Evolutionary conservation across 345 rosid species (phyloP), one percentile per base, ranked within the genome.

Genomic region (Eucalyptus globulus): DNA sequence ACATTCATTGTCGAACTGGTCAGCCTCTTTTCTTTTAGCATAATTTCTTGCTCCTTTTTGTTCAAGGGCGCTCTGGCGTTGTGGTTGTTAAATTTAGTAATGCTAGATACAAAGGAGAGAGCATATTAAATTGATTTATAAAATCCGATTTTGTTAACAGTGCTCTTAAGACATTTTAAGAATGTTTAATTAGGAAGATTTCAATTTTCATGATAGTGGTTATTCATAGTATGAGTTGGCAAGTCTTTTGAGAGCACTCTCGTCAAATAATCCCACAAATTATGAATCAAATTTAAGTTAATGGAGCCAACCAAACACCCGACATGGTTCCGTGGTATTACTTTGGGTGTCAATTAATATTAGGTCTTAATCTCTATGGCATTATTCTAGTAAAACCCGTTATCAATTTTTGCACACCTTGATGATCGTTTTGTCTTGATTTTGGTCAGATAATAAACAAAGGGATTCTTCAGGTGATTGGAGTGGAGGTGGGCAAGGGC

Each of bases 401-500:
- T 37, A 29, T 62, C 72, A 62, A 0, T 62, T 67, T 31, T 67
- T 31, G 43, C 80, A 5, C 43, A 16, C 21, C 80, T 8, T 15
- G 22, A 31, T n/a, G 37, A 5, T 11, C 12, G 51, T 37, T 50
- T 67, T 87, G 86, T 47, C 16, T 34, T 8, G 76, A 3, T 50
- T 45, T 90, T 89, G 88, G 90, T 54, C 96, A 96, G 99, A 96
- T 96, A 88, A 67, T 96, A 67, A 93, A 95, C 93, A 96, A 90
- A 91, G 99, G 97, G 87, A 92, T 96, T 88, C 98, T 96, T 29
- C 91, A 97, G 91, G 87, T 93, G 56, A 94, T 96, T 86, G 97
- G 99, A 26, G 94, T 97, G 83, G 99, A 97, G 3, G 86, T 96
- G 87, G 99, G 99, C 21, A 96, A 95, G 91, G 98, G 99, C 29